Conservation (phyloP, 495 filamentous ascomycete species). For the Rusavskia elegans region DNA sequence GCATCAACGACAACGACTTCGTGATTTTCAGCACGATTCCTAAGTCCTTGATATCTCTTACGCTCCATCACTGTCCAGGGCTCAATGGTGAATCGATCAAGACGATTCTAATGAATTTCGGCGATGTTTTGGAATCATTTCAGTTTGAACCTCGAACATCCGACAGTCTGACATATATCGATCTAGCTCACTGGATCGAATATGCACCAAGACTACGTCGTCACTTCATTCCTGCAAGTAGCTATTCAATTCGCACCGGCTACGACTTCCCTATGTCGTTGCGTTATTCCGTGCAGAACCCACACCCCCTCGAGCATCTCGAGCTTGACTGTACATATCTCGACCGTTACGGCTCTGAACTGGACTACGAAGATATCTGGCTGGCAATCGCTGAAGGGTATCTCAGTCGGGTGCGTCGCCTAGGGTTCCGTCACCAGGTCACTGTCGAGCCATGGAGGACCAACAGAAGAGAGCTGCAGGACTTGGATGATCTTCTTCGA, state of each 20-base stretch:
- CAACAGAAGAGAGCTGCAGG: background rate
- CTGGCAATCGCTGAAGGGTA: constrained; percentile 7
- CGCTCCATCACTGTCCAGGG: background rate
- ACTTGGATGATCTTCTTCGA: constrained; percentile 3
- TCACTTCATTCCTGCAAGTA: background rate
- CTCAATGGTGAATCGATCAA: background rate
- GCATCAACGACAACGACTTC: background rate
- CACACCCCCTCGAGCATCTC: background rate
- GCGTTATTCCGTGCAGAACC: background rate
- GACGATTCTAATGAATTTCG: background rate
- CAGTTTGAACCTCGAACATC: background rate
- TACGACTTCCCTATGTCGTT: no score
- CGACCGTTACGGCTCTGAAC: background rate
- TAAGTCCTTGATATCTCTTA: background rate
- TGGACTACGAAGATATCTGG: background rate
- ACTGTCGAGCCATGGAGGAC: background rate
- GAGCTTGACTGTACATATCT: background rate
- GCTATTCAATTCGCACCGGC: background rate
- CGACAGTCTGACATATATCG: background rate
- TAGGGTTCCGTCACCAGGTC: background rate
- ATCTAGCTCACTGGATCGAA: background rate
- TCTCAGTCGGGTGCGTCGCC: constrained; percentile 15
- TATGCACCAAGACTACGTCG: background rate
- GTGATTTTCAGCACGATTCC: background rate
- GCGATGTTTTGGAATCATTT: background rate